Percentiles rank a stretch among this genome's conserved stretches.
These are phyloP conservation scores for Allium sativum DNA, from an alignment of 106 monocot species.

Conservation along the genomic window DNA sequence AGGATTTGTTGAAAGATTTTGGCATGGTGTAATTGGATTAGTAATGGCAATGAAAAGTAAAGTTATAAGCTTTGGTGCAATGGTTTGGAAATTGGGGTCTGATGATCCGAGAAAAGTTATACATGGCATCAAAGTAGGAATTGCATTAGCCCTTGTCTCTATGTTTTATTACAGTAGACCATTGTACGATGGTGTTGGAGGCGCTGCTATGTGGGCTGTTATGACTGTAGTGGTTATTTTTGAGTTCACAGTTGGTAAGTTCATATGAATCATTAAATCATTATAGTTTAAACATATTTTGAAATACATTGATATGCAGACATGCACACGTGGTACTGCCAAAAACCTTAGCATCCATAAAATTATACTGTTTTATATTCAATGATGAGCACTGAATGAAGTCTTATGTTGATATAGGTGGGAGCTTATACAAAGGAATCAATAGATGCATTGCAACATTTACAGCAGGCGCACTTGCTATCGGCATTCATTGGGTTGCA, in stretches of 20 bases:
- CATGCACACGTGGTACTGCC: not conserved
- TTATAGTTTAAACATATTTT: too few species aligned
- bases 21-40: conserved; percentile 7
- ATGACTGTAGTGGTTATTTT: conserved; percentile 61
- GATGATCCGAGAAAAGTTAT: conserved; percentile 43
- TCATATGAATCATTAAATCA: not conserved
- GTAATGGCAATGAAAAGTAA: not conserved
- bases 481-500: conserved; percentile 51
- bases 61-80: conserved; percentile 9
- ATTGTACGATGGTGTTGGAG: conserved; percentile 52
- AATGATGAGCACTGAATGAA: too few species aligned
- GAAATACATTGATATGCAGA: not conserved
- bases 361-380: not conserved
- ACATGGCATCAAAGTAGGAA: conserved; percentile 43
- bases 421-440: conserved; percentile 55
- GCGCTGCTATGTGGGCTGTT: conserved; percentile 54
- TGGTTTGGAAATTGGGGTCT: conserved; percentile 18
- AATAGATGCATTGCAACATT: conserved; percentile 40
- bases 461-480: conserved; percentile 32
- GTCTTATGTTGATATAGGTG: conserved; percentile 26
- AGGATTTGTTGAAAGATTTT: not conserved
- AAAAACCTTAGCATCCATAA: not conserved
- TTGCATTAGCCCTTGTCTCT: conserved; percentile 39
- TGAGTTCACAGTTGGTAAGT: conserved; percentile 49
- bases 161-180: conserved; percentile 49